phyloP scores from a whole-genome alignment of 768 basidiomycete genomes.

The Mycena metata region DNA sequence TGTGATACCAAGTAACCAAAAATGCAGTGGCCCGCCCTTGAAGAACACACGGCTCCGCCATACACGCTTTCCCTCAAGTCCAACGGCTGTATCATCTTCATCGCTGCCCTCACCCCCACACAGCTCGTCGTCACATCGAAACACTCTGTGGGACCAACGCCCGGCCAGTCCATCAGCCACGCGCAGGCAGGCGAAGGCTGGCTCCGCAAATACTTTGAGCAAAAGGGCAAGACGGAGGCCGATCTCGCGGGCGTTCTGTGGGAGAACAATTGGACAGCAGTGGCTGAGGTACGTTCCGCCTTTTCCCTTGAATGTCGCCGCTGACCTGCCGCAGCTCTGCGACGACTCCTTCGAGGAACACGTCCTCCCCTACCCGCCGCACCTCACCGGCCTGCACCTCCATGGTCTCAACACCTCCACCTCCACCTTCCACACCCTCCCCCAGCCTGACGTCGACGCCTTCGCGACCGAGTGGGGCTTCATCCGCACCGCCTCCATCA shows the following conservation, averaged over 20 bases:
- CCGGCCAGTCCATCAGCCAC: slow-evolving; percentile 63
- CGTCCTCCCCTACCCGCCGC: slow-evolving; percentile 85
- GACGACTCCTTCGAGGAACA: slow-evolving; percentile 99
- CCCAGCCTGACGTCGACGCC: slow-evolving; percentile 73
- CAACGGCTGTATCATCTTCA: slow-evolving; percentile 97
- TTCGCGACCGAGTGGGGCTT: slow-evolving; percentile 96
- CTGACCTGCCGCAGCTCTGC: slow-evolving; percentile 74
- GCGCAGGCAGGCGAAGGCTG: slow-evolving; percentile 88
- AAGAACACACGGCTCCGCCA: slow-evolving; percentile 76
- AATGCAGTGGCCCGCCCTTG: slow-evolving; percentile 79
- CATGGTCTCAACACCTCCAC: slow-evolving; percentile 89
- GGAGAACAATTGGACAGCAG: slow-evolving; percentile 88
- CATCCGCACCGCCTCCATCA: slow-evolving; percentile 77
- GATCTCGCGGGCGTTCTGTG: slow-evolving; percentile 83
- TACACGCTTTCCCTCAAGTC: slow-evolving; percentile 95
- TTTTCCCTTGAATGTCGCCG: not conserved
- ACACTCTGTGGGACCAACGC: slow-evolving; percentile 81
- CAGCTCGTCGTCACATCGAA: slow-evolving; percentile 92
- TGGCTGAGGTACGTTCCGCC: slow-evolving; percentile 80
- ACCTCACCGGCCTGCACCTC: slow-evolving; percentile 90
- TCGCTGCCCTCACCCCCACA: slow-evolving; percentile 82
- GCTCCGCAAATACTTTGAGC: slow-evolving; percentile 77
- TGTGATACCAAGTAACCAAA: too few species aligned
- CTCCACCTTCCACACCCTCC: slow-evolving; percentile 77
- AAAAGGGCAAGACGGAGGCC: slow-evolving; percentile 76